A percentile compares a stretch with the other conserved stretches of the same genome.
These are phyloP conservation scores for Tagetes erecta DNA, from an alignment of 129 eudicot species.

Conservation along the genomic window DNA sequence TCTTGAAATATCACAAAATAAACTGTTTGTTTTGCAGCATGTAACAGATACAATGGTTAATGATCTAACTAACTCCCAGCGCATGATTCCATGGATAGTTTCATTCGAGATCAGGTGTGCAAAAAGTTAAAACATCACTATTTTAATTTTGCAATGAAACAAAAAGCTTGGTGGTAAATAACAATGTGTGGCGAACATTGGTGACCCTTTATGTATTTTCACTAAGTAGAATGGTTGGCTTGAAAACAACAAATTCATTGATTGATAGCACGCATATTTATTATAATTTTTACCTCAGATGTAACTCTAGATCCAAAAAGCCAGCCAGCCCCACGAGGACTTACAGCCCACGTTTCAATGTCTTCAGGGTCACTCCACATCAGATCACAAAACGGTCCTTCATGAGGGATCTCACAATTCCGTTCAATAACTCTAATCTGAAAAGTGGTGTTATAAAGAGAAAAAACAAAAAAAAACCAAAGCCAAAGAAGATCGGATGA, in stretches of 20 bases:
- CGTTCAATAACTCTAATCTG: slow-evolving; percentile 94
- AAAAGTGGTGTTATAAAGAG: slow-evolving; percentile 11
- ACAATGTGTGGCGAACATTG: background rate
- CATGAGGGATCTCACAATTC: slow-evolving; percentile 98
- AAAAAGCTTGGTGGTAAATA: background rate
- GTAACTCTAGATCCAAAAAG: slow-evolving; percentile 99
- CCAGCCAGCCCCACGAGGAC: slow-evolving; percentile 99
- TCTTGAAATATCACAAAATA: slow-evolving; percentile 1
- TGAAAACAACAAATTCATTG: background rate
- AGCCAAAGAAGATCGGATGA: slow-evolving; percentile 6
- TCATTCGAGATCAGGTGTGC: background rate
- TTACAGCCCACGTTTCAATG: slow-evolving; percentile 99
- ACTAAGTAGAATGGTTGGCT: background rate
- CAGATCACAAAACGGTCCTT: slow-evolving; percentile 96
- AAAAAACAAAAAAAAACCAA: slow-evolving; percentile 4
- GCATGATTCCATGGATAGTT: too few relatives aligned
- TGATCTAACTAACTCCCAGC: too few relatives aligned
- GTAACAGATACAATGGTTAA: background rate
- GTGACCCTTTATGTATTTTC: background rate
- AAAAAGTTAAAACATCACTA: background rate
- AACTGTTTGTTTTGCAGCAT: background rate
- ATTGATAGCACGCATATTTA: background rate
- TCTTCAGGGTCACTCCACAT: slow-evolving; percentile 99
- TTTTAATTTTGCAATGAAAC: background rate
- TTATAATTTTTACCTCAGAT: slow-evolving; percentile 57